Evolutionary conservation across 73 alveolate species (phyloP).

Genomic region (Paramecium sonneborni): DNA sequence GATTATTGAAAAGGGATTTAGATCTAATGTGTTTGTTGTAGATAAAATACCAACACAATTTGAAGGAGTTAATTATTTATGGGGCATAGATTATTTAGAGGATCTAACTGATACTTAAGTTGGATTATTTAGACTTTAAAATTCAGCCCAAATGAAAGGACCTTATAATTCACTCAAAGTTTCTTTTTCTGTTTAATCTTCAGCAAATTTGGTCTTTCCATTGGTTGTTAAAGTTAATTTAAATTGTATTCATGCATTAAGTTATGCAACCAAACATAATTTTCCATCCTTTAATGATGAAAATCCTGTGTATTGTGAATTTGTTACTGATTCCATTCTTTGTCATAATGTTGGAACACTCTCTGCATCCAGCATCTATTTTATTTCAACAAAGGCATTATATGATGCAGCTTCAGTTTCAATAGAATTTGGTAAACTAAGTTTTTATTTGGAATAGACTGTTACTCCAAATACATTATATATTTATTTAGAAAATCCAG

Average conservation of each 20-base stretch:
- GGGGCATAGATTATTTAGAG: slow-evolving; percentile 30
- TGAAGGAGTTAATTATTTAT: neutral
- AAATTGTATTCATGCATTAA: neutral
- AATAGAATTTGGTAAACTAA: neutral
- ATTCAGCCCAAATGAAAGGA: neutral
- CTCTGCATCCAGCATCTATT: neutral
- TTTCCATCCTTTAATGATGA: neutral
- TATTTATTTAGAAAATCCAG: neutral
- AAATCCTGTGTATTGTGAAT: neutral
- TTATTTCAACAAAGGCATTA: neutral
- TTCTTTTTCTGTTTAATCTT: neutral
- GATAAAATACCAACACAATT: neutral
- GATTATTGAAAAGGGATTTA: neutral
- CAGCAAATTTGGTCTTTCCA: neutral
- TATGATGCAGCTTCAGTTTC: neutral
- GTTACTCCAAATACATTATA: neutral
- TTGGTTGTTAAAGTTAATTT: neutral
- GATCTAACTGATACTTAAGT: neutral
- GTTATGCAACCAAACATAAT: slow-evolving; percentile 8
- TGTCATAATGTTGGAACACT: slow-evolving; percentile 28
- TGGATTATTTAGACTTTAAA: neutral
- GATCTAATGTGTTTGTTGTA: neutral
- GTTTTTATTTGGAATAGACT: neutral
- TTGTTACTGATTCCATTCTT: neutral
- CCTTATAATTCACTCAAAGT: slow-evolving; percentile 17